These are phyloP conservation scores for Mrakiaceae sp. DNA, from an alignment of 1,284 basidiomycete genomes.

Conservation along the genomic window DNA sequence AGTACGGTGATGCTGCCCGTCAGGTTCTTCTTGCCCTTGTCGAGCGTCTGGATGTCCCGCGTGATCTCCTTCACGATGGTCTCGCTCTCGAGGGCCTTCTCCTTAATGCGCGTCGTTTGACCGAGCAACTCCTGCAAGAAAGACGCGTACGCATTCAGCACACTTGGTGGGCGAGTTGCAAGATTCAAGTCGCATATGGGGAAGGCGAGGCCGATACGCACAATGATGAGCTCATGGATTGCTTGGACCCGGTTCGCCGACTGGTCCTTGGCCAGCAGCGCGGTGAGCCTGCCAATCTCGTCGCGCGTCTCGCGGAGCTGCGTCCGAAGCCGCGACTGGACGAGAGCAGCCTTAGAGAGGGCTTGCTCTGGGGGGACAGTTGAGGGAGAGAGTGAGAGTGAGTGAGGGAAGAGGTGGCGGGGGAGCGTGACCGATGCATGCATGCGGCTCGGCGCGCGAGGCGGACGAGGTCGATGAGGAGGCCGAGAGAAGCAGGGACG, in stretches of 20 bases:
- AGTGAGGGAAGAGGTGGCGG: background rate
- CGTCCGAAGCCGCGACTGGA: constrained; percentile 50
- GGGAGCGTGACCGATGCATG: background rate
- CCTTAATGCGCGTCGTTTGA: constrained; percentile 86
- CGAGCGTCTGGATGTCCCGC: constrained; percentile 88
- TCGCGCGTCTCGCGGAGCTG: constrained; percentile 52
- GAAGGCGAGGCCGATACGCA: constrained; percentile 32
- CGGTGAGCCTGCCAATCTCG: constrained; percentile 60
- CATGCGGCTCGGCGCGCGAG: background rate
- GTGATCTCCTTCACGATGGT: constrained; percentile 92
- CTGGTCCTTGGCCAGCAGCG: constrained; percentile 59
- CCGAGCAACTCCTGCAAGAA: constrained; percentile 66
- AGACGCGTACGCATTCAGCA: constrained; percentile 1
- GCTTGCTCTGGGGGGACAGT: constrained; percentile 11
- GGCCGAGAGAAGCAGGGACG: background rate
- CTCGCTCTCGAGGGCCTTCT: constrained; percentile 91
- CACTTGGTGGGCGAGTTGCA: background rate
- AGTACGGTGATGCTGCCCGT: constrained; percentile 79
- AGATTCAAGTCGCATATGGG: background rate
- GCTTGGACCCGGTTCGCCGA: constrained; percentile 72
- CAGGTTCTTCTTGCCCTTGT: constrained; percentile 88
- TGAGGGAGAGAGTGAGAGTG: background rate
- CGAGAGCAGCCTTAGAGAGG: constrained; percentile 21
- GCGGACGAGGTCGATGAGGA: background rate
- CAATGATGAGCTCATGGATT: constrained; percentile 87